Evolutionary conservation across 2,329 filamentous ascomycete species (phyloP).

Genomic region (Fusarium heterosporum): DNA sequence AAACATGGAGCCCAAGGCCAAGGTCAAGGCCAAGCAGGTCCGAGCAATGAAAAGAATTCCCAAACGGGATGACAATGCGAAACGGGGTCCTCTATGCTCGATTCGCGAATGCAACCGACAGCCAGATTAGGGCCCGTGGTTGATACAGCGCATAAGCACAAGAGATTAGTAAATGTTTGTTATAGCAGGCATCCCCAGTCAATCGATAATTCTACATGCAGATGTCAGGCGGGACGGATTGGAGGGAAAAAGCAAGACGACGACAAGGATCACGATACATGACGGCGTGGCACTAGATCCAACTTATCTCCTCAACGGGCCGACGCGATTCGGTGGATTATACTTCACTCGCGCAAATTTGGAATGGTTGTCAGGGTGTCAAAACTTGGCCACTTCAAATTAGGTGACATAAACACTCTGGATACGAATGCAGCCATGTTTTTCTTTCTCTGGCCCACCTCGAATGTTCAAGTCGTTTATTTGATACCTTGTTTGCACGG

Average conservation of each 20-base stretch:
- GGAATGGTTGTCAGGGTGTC: not conserved
- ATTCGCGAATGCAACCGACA: conserved; percentile 32
- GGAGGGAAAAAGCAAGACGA: conserved; percentile 19
- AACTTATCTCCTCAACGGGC: conserved; percentile 7
- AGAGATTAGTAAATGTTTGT: not conserved
- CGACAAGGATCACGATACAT: conserved; percentile 11
- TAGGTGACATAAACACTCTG: not conserved
- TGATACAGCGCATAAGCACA: not conserved
- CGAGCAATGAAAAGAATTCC: conserved; percentile 17
- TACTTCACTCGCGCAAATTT: not conserved
- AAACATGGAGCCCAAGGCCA: not conserved
- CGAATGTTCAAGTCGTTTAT: too few relatives aligned
- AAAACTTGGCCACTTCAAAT: too few relatives aligned
- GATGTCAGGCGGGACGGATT: conserved; percentile 2
- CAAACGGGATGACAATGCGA: not conserved
- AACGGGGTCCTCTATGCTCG: conserved; percentile 5
- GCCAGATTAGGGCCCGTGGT: not conserved
- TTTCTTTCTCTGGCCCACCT: too few relatives aligned
- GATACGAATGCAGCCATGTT: not conserved
- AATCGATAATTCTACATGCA: not conserved
- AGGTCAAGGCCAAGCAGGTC: conserved; percentile 2
- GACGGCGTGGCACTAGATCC: conserved; percentile 21
- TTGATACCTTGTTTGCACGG: too few relatives aligned
- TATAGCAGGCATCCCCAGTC: not conserved
- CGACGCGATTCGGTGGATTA: conserved; percentile 19